A percentile compares a stretch with the other conserved stretches of the same genome.
Evolutionary conservation across 768 basidiomycete genomes (phyloP).

Genomic region (Lepiota venenata): DNA sequence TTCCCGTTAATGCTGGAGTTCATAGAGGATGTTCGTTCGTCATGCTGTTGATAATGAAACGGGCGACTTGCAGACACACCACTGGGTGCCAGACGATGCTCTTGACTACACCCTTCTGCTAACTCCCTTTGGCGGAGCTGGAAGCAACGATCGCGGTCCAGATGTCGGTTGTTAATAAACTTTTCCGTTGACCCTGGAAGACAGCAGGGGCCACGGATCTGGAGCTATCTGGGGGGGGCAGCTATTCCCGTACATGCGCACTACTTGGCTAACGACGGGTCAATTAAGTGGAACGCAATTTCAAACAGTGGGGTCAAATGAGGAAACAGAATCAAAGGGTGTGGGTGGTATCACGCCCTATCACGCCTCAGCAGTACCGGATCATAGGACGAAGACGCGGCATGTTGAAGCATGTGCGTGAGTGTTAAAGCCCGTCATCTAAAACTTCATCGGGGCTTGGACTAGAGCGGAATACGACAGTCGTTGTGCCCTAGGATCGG

Average conservation of each 20-base stretch:
- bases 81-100: too few species aligned
- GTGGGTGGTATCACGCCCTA: too few species aligned
- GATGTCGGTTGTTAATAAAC: not conserved
- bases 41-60: not conserved
- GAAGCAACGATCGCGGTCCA: slow-evolving; percentile 2
- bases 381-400: too few species aligned
- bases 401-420: too few species aligned
- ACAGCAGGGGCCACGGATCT: slow-evolving; percentile 2
- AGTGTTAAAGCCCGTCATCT: too few species aligned
- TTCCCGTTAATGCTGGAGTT: not conserved
- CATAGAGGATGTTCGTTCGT: not conserved
- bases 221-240: too few species aligned
- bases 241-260: too few species aligned
- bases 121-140: slow-evolving; percentile 1
- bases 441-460: not conserved
- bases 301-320: too few species aligned
- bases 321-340: too few species aligned
- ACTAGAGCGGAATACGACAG: not conserved
- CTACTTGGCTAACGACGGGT: too few species aligned
- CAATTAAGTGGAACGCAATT: too few species aligned
- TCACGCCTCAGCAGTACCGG: too few species aligned
- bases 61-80: not conserved
- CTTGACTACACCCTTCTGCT: not conserved
- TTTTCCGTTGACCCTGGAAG: slow-evolving; percentile 6
- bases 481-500: not conserved